Evolutionary conservation across 2,329 filamentous ascomycete genomes (phyloP), one percentile per base, ranked within the genome.

Genomic region (Colletotrichum tabaci): DNA sequence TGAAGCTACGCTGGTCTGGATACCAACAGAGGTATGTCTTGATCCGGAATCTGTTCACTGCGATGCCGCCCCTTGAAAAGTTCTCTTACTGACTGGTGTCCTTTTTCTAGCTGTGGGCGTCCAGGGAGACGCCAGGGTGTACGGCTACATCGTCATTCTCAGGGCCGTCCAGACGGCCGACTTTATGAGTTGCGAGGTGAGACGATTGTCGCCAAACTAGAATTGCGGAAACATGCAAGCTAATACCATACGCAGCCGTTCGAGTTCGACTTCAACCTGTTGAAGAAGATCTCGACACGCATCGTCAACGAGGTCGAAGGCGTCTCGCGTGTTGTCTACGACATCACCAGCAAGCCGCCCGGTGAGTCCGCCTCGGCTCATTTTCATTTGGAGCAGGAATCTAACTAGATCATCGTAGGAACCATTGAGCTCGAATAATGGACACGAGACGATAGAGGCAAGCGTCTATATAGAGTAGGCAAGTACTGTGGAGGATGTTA

Each of bases 351-450:
- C 38, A 71, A 73, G 55, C 67, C 72, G 49, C 65, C 67, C 10
- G 72, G 71, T 67, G 15, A 67, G 56, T 40, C 49, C 18, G 18
- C 30, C 2, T 44, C 30, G 30, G 30, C 30, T 9, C 30, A 1
- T 8, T 30, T 30, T 30, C 8, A 30, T 30, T 30, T 60, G 30
- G 21, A 56, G 13, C n/a, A 67, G 46, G 3, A 13, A 38, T 21
- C 73, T 35, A 58, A 49, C 38, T 71, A 65, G 74, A 72, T 73
- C 73, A 85, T 91, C 89, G 26, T 79, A 88, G 90, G 89, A 72
- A 94, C 92, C 2, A 94, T 94, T 78, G 92, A 94, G 84, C 88
- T 94, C 84, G 91, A 94, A 83, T 94, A 44, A n/a, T 9, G 8
- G 18, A 15, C 7, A 3, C 23, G 7, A 58, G 40, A 26, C 2